phyloP scores from a whole-genome alignment of 2,329 filamentous ascomycete genomes.

The Stagonosporopsis vannaccii region DNA sequence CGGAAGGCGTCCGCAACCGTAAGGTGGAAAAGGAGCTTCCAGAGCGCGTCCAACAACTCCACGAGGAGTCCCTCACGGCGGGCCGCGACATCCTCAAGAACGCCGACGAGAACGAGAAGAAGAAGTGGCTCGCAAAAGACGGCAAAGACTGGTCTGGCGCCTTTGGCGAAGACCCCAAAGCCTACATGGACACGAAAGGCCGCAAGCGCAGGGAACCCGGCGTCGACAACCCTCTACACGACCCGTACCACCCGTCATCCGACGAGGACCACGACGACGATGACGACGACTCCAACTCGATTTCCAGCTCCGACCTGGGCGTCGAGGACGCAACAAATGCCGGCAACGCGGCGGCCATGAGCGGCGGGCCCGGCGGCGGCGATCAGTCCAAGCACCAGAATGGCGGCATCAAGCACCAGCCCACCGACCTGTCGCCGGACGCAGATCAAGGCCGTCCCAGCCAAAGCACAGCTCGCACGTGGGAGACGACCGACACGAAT shows the following conservation, averaged over 20 bases:
- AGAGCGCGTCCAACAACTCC: constrained; percentile 73
- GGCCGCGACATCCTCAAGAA: constrained; percentile 82
- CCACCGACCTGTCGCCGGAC: constrained; percentile 41
- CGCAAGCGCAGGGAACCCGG: constrained; percentile 65
- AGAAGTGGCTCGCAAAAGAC: constrained; percentile 78
- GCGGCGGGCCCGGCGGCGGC: constrained; percentile 25
- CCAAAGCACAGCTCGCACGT: constrained; percentile 37
- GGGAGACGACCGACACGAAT: constrained; percentile 30
- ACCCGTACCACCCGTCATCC: constrained; percentile 58
- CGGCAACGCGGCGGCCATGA: constrained; percentile 32
- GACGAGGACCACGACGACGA: constrained; percentile 51
- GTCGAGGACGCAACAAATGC: constrained; percentile 62
- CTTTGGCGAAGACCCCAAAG: constrained; percentile 78
- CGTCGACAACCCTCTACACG: constrained; percentile 59
- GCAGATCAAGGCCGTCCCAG: constrained; percentile 30
- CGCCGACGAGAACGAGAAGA: constrained; percentile 73
- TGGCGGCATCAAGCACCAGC: constrained; percentile 32
- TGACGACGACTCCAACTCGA: constrained; percentile 48
- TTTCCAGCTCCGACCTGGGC: constrained; percentile 61
- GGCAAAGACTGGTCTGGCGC: constrained; percentile 88
- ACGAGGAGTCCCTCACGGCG: constrained; percentile 80
- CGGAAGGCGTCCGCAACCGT: constrained; percentile 80
- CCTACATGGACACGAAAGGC: constrained; percentile 62
- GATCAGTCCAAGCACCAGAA: constrained; percentile 23
- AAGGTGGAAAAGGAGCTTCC: constrained; percentile 78